Percentiles rank a stretch among this genome's conserved stretches.
These are phyloP conservation scores for Diaporthe sp. DNA, from an alignment of 2,329 filamentous ascomycete genomes.

Conservation along the genomic window DNA sequence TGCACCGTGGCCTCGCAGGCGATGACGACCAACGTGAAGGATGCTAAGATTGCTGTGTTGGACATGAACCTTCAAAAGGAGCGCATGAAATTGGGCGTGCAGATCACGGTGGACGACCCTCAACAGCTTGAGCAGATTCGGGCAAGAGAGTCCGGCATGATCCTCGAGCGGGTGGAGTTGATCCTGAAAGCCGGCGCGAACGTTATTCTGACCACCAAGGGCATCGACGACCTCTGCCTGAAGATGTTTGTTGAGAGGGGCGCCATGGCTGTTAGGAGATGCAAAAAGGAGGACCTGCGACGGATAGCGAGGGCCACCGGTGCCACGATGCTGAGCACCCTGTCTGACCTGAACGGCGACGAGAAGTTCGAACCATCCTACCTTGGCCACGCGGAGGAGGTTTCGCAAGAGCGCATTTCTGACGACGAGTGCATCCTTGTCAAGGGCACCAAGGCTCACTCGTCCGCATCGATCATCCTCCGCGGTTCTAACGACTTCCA, in stretches of 20 bases:
- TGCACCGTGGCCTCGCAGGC: slow-evolving; percentile 98
- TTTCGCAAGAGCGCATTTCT: slow-evolving; percentile 97
- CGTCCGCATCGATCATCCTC: slow-evolving; percentile 94
- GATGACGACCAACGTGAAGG: slow-evolving; percentile 91
- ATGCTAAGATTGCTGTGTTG: slow-evolving; percentile 96
- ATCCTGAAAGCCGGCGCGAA: slow-evolving; percentile 98
- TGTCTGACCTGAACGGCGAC: slow-evolving; percentile 97
- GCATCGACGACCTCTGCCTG: slow-evolving; percentile 94
- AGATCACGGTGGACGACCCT: slow-evolving; percentile 98
- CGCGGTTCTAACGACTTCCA: slow-evolving; percentile 96
- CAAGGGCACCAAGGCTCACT: slow-evolving; percentile 95
- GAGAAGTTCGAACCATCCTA: slow-evolving; percentile 94
- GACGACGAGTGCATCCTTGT: slow-evolving; percentile 98
- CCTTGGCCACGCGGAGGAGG: slow-evolving; percentile 92
- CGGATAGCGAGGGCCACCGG: slow-evolving; percentile 97
- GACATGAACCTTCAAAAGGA: slow-evolving; percentile 99
- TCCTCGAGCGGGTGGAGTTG: slow-evolving; percentile 95
- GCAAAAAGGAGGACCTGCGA: slow-evolving; percentile 98
- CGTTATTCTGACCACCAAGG: slow-evolving; percentile 96
- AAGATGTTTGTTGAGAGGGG: slow-evolving; percentile 96
- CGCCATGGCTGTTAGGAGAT: slow-evolving; percentile 94
- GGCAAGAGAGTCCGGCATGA: slow-evolving; percentile 90
- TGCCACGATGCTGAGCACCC: slow-evolving; percentile 89
- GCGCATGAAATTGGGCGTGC: slow-evolving; percentile 98
- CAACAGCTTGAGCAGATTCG: slow-evolving; percentile 98